Evolutionary conservation across 768 basidiomycete genomes (phyloP).

Genomic region (Mycena capillaripes): DNA sequence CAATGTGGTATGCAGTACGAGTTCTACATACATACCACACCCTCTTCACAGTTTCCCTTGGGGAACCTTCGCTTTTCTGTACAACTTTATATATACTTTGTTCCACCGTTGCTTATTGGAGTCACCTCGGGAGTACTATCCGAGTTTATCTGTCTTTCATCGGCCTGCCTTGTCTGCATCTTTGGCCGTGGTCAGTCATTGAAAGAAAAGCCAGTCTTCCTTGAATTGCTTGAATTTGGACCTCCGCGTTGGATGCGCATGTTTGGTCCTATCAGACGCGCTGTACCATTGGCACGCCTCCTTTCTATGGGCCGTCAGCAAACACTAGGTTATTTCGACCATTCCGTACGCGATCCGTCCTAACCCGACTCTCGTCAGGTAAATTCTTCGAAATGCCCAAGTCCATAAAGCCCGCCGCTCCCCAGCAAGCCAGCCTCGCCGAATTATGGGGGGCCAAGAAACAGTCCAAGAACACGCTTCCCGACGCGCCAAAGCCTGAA

Average conservation of each 20-base stretch:
- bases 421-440: conserved; percentile 83
- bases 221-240: no score
- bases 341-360: not conserved
- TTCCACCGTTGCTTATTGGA: no score
- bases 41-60: no score
- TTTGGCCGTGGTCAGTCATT: no score
- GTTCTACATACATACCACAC: no score
- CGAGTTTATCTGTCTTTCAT: no score
- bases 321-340: conserved; percentile 68
- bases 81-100: no score
- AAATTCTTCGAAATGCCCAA: conserved; percentile 86
- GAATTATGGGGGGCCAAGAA: conserved; percentile 79
- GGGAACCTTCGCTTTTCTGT: no score
- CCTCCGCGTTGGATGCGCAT: conserved; percentile 63
- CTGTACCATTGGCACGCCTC: conserved; percentile 36
- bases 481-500: conserved; percentile 43
- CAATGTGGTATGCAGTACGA: no score
- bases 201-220: no score
- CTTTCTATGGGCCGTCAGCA: conserved; percentile 77
- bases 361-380: conserved; percentile 53
- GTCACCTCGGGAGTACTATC: no score
- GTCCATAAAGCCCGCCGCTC: conserved; percentile 72
- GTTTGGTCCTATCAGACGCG: conserved; percentile 54
- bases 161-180: no score
- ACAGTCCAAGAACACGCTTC: conserved; percentile 42